phyloP scores from a whole-genome alignment of 495 filamentous ascomycete genomes.

The Penicillium steckii region DNA sequence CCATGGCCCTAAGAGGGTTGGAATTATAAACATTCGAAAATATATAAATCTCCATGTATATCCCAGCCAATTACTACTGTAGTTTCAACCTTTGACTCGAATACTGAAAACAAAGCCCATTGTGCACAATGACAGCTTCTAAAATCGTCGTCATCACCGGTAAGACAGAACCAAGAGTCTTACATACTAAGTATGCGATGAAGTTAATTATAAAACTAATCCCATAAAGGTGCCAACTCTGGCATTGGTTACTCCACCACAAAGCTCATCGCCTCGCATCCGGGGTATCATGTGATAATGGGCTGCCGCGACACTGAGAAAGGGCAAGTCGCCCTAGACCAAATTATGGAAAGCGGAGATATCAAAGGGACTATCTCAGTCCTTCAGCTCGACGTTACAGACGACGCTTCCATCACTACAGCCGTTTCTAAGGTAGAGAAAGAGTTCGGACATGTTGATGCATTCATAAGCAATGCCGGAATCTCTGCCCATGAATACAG shows the following conservation, averaged over 20 bases:
- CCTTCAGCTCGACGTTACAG: constrained; percentile 26
- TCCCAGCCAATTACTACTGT: too few relatives aligned
- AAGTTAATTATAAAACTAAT: neutral
- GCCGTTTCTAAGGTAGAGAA: constrained; percentile 19
- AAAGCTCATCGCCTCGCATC: constrained; percentile 17
- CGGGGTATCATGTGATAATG: constrained; percentile 28
- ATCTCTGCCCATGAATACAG: constrained; percentile 1
- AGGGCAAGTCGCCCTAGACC: constrained; percentile 19
- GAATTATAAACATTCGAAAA: too few relatives aligned
- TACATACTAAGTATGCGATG: neutral
- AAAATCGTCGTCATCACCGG: neutral
- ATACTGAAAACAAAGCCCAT: neutral
- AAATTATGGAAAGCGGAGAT: constrained; percentile 8
- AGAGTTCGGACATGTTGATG: constrained; percentile 28
- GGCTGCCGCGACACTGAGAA: constrained; percentile 24
- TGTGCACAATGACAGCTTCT: neutral
- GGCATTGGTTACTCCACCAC: constrained; percentile 30
- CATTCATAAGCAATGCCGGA: constrained; percentile 38
- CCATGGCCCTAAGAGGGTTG: too few relatives aligned
- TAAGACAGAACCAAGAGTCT: neutral
- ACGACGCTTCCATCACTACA: constrained; percentile 28
- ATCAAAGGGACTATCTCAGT: constrained; percentile 22
- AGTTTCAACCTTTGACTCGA: too few relatives aligned
- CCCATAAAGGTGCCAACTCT: constrained; percentile 27
- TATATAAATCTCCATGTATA: too few relatives aligned